Percentiles rank a stretch among this genome's conserved stretches.
Conservation (phyloP, 2,329 filamentous ascomycete genomes). For the Blastomyces silverae region DNA sequence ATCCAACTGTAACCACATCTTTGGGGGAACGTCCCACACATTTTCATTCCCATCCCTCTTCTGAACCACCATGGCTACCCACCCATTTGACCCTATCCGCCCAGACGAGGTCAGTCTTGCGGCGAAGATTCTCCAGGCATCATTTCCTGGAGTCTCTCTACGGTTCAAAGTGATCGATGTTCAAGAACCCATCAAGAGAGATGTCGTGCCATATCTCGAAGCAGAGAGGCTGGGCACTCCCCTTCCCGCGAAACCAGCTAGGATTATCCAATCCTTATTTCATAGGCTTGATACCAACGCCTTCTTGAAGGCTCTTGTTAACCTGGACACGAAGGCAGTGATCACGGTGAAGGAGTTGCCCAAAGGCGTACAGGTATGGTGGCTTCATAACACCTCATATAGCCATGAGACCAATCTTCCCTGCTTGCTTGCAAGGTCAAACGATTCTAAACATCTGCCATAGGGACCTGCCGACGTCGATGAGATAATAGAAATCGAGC, state of each 20-base stretch:
- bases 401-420: neutral
- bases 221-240: constrained; percentile 52
- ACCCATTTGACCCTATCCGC: constrained; percentile 39
- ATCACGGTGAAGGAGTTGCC: constrained; percentile 40
- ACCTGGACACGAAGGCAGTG: constrained; percentile 34
- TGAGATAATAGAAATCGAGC: constrained; percentile 54
- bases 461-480: constrained; percentile 55
- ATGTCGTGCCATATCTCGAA: constrained; percentile 55
- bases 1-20: neutral
- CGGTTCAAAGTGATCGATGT: constrained; percentile 61
- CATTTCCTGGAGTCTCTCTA: constrained; percentile 34
- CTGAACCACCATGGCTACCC: constrained; percentile 18
- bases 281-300: constrained; percentile 37
- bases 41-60: neutral
- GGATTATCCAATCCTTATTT: constrained; percentile 50
- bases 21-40: neutral
- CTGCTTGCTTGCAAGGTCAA: neutral
- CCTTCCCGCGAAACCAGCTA: constrained; percentile 46
- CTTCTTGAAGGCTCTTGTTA: constrained; percentile 40
- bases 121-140: constrained; percentile 34
- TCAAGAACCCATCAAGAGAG: constrained; percentile 57
- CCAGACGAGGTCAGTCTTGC: constrained; percentile 37
- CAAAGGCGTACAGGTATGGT: constrained; percentile 41
- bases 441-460: constrained; percentile 18
- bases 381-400: neutral